These are phyloP conservation scores for Plasmodium blacklocki DNA, from an alignment of 169 alveolate genomes.

Conservation along the genomic window DNA sequence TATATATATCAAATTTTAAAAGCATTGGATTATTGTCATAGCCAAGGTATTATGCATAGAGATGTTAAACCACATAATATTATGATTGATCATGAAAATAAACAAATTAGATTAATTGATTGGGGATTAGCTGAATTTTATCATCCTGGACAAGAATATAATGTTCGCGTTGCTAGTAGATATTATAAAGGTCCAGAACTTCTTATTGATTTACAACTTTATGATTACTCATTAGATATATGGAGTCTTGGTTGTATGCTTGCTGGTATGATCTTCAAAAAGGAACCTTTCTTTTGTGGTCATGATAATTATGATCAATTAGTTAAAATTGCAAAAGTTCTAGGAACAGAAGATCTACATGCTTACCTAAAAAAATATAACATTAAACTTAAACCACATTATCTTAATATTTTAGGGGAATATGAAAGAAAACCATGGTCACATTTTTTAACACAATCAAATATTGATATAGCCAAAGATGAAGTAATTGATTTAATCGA, in stretches of 20 bases:
- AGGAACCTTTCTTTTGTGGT: constrained; percentile 90
- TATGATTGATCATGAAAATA: constrained; percentile 94
- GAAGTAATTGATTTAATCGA: constrained; percentile 96
- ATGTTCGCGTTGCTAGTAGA: constrained; percentile 98
- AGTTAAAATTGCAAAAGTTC: constrained; percentile 96
- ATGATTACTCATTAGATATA: constrained; percentile 98
- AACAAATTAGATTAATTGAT: constrained; percentile 95
- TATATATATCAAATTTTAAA: constrained; percentile 94
- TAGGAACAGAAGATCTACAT: constrained; percentile 95
- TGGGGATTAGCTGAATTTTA: constrained; percentile 99
- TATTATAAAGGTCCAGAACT: constrained; percentile 99
- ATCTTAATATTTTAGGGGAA: constrained; percentile 90
- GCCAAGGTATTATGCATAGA: constrained; percentile 99
- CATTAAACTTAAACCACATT: constrained; percentile 90
- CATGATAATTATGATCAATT: constrained; percentile 98
- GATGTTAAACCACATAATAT: constrained; percentile 98
- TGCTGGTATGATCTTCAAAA: constrained; percentile 94
- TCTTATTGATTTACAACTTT: constrained; percentile 94
- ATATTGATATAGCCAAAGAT: constrained; percentile 91
- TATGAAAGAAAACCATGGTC: constrained; percentile 95
- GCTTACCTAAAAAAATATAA: constrained; percentile 92
- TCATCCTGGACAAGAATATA: constrained; percentile 98
- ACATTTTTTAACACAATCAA: constrained; percentile 92
- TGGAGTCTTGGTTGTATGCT: constrained; percentile 99
- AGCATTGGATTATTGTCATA: constrained; percentile 98